Percentiles rank a stretch among this genome's conserved stretches.
Conservation (phyloP, 768 basidiomycete species). For the Dioszegia aurantiaca region DNA sequence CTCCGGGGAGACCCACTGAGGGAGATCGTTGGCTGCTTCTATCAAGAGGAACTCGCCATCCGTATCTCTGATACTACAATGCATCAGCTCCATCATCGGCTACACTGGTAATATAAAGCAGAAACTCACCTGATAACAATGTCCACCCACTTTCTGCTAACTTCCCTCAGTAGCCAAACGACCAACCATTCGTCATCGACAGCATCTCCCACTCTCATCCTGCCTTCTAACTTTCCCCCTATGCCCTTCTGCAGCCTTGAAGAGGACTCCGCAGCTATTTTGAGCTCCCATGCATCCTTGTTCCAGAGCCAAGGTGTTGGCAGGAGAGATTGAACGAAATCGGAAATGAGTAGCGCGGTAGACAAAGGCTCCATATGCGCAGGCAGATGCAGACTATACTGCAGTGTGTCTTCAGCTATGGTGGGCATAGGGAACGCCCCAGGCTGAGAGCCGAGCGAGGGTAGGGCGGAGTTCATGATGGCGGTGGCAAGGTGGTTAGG, state of each 20-base stretch:
- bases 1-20: slow-evolving; percentile 83
- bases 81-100: slow-evolving; percentile 8
- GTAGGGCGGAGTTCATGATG: background rate
- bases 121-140: slow-evolving; percentile 72
- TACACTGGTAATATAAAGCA: background rate
- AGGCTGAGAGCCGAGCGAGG: slow-evolving; percentile 10
- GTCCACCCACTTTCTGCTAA: slow-evolving; percentile 71
- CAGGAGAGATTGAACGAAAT: slow-evolving; percentile 60
- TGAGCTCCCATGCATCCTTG: slow-evolving; percentile 50
- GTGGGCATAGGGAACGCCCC: slow-evolving; percentile 60
- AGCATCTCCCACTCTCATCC: slow-evolving; percentile 88
- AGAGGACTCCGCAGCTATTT: slow-evolving; percentile 18
- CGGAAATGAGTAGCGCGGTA: slow-evolving; percentile 66
- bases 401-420: slow-evolving; percentile 80
- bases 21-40: slow-evolving; percentile 86
- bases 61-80: slow-evolving; percentile 68
- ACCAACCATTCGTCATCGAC: slow-evolving; percentile 98
- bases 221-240: slow-evolving; percentile 64
- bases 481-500: too few species aligned
- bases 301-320: slow-evolving; percentile 51
- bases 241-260: background rate
- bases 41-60: slow-evolving; percentile 96
- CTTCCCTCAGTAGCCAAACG: slow-evolving; percentile 80
- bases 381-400: slow-evolving; percentile 68
- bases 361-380: slow-evolving; percentile 44